Base-by-base conservation (phyloP, 2,329 filamentous ascomycete genomes). In the Endocalyx cinctus region DNA sequence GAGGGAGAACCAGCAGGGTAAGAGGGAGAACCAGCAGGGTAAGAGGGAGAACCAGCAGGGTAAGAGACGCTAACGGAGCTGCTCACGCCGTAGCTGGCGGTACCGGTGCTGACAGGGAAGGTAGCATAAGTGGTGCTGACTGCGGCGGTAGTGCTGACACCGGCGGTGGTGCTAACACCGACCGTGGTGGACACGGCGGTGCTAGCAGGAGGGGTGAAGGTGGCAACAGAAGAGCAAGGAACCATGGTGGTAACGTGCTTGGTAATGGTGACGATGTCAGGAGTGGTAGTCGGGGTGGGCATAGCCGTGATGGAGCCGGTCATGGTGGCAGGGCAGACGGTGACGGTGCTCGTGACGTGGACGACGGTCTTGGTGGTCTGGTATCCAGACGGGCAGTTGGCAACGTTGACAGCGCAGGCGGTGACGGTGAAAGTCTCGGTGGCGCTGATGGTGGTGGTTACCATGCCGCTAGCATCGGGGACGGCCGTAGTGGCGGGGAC, bases 371-470 rank as follows among this genome's bases (percentile, higher is more conserved):
- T 47, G 22, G 51, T 50, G 19, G 59, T 56, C 34, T 49, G 50
- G 55, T 57, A 59, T 13, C 51, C 48, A 25, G 57, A 52, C 16
- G 62, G 62, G 51, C 62, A 66, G 57, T 66, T 64, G 39, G 58
- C 39, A 13, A 60, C 58, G 4, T 51, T 49, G 25, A 53, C 55
- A 31, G 55, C 58, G 36, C 62, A 66, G 35, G 49, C 52, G 15
- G 62, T 65, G 20, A 64, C 39, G 17, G 51, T 55, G 47, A 48
- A 58, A 10, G 45, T 49, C 34, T 44, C 29, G 5, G 43, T 45
- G 34, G 37, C 38, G 27, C 38, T 44, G 28, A 51, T 19, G 10
- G 47, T 53, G 1, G 51, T 50, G n/a, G 47, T 50, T 11, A 40
- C 41, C 16, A 29, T 11, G 27, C 31, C 44, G 35, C 20, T n/a